Evolutionary conservation across 805 yeast genomes (phyloP), one percentile per base, ranked within the genome.

Genomic region (Blastobotrys americana): DNA sequence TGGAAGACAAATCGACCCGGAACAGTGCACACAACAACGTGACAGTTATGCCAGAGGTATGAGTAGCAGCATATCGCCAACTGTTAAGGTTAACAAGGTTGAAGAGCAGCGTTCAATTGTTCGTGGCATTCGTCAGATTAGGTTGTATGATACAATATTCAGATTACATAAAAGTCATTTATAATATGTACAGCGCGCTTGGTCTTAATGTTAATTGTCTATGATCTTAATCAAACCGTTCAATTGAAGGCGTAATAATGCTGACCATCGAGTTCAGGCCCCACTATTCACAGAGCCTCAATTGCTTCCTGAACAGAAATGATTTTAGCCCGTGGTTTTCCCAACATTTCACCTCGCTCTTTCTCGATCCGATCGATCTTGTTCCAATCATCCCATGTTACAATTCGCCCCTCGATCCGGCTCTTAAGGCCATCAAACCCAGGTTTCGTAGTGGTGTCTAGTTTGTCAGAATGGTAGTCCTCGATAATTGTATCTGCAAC

Each of bases 371-470:
- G 53, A 53, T 85, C 77, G 25, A 86, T 68, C 31, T 58, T 66
- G 41, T 58, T 50, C 95, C 95, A 86, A 44, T 78, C 78, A 0
- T 68, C 53, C 95, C 95, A 86, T 13, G 62, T 51, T 2, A 80
- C 73, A 1, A 62, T 56, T 18, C 58, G 53, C 3, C 52, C 40
- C 34, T 51, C 51, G 18, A 62, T 43, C 25, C 50, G 39, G 9
- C 48, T 37, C 16, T 56, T 50, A 22, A 67, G 52, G 9, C 55
- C 64, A 8, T 54, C 56, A 47, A 65, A 57, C 13, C 72, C 70
- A 13, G 52, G 42, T 47, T 57, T 60, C 17, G 60, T 47, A 1
- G 54, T 47, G 13, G 47, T 41, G 28, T 46, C 50, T 27, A 41
- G 48, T 19, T 45, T 34, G 20, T 57, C 66, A 28, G 60, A 59